Evolutionary conservation across 73 alveolate species (phyloP).

Genomic region (Blepharisma stoltei): DNA sequence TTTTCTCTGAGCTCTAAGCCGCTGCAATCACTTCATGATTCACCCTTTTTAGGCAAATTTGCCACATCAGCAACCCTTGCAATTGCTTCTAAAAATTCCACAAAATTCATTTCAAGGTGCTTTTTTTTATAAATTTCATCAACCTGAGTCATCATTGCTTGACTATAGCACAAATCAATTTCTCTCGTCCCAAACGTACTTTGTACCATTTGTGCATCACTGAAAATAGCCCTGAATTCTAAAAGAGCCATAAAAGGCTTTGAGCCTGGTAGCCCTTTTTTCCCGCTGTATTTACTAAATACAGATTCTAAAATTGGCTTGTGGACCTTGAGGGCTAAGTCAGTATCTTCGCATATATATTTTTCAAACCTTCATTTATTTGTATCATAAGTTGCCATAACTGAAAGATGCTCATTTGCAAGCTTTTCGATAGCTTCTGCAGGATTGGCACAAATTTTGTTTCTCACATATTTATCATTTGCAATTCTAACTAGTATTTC

Average conservation of each 20-base stretch:
- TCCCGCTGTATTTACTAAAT: constrained; percentile 49
- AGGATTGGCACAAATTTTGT: constrained; percentile 36
- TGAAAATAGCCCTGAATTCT: constrained; percentile 56
- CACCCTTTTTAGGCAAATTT: background rate
- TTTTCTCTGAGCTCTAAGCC: too few species aligned
- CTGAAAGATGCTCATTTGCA: constrained; percentile 49
- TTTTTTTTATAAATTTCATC: constrained; percentile 67
- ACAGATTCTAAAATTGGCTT: constrained; percentile 40
- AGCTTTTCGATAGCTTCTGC: constrained; percentile 60
- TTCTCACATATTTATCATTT: constrained; percentile 41
- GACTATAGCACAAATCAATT: constrained; percentile 53
- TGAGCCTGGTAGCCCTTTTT: constrained; percentile 52
- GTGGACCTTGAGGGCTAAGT: constrained; percentile 49
- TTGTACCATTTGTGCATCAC: constrained; percentile 56
- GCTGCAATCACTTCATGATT: background rate
- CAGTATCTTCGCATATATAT: constrained; percentile 54
- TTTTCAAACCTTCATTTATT: constrained; percentile 59
- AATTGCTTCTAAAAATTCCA: constrained; percentile 73
- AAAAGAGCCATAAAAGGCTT: constrained; percentile 52
- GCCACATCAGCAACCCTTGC: constrained; percentile 62
- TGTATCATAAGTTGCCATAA: constrained; percentile 42
- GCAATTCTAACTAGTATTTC: constrained; percentile 69
- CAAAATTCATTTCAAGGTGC: constrained; percentile 59
- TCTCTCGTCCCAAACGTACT: constrained; percentile 68
- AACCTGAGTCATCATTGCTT: constrained; percentile 73